A percentile compares a stretch with the other conserved stretches of the same genome.
Conservation (phyloP, 345 rosid genomes). For the Cardiospermum halicacabum region DNA sequence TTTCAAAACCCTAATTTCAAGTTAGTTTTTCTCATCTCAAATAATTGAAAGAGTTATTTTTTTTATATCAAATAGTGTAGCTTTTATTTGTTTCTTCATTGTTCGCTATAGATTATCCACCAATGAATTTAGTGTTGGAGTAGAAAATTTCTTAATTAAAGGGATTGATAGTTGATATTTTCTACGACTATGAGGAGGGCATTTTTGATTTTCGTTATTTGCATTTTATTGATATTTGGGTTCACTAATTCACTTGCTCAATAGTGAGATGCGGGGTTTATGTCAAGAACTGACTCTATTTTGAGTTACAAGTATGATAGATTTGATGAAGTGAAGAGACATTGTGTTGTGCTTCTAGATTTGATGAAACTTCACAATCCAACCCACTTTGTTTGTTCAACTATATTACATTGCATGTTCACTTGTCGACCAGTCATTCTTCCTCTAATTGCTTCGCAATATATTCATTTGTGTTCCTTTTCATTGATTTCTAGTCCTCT, state of each 20-base stretch:
- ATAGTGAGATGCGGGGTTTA: constrained; percentile 13
- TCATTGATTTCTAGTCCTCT: no score
- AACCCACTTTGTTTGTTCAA: constrained; percentile 38
- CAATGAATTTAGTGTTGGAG: neutral
- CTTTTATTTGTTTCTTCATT: neutral
- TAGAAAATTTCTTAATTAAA: neutral
- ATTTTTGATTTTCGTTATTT: constrained; percentile 19
- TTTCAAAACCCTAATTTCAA: constrained; percentile 2
- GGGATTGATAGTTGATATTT: constrained; percentile 20
- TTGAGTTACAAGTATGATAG: constrained; percentile 46
- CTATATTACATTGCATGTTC: no score
- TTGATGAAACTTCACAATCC: no score
- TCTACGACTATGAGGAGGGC: constrained; percentile 25
- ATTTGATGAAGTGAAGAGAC: constrained; percentile 52
- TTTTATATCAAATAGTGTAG: neutral
- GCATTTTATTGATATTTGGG: constrained; percentile 26
- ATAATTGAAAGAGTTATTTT: neutral
- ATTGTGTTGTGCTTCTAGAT: no score
- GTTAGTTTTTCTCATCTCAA: neutral
- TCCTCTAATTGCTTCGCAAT: no score
- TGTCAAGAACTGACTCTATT: constrained; percentile 11
- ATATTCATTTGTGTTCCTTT: no score
- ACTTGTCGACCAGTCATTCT: no score
- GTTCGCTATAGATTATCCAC: neutral
- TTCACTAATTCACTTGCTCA: constrained; percentile 12